These are phyloP conservation scores for Leucogyrophana mollusca DNA, from an alignment of 768 basidiomycete genomes.

Conservation along the genomic window DNA sequence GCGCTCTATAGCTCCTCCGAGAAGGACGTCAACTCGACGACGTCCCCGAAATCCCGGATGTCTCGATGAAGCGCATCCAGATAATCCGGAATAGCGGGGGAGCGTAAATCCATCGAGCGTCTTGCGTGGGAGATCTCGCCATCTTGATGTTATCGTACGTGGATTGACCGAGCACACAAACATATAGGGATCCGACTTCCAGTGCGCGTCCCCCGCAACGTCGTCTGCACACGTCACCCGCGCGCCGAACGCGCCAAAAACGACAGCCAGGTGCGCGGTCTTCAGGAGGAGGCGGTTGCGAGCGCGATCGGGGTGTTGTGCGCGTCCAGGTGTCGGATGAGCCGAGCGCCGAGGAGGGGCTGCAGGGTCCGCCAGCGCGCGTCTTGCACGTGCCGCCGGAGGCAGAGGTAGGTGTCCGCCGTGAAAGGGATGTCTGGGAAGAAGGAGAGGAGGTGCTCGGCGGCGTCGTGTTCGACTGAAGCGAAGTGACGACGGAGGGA, in stretches of 20 bases:
- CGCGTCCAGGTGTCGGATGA: constrained; percentile 68
- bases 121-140: no score
- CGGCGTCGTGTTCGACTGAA: constrained; percentile 63
- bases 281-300: constrained; percentile 75
- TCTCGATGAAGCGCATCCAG: no score
- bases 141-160: no score
- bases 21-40: no score
- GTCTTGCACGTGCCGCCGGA: constrained; percentile 60
- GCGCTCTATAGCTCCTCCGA: no score
- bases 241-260: constrained; percentile 58
- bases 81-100: no score
- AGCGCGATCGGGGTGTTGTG: constrained; percentile 76
- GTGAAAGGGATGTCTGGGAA: constrained; percentile 74
- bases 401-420: constrained; percentile 54
- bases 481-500: not conserved
- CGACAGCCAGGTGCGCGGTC: constrained; percentile 54
- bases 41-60: no score
- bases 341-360: constrained; percentile 72
- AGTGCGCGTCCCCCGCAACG: constrained; percentile 45
- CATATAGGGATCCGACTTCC: constrained; percentile 84
- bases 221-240: constrained; percentile 77
- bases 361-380: constrained; percentile 64
- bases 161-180: constrained; percentile 78
- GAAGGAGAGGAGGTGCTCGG: constrained; percentile 68
- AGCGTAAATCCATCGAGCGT: no score